These are phyloP conservation scores for Ophiostoma ulmi DNA, from an alignment of 2,329 filamentous ascomycete species.

Conservation along the genomic window DNA sequence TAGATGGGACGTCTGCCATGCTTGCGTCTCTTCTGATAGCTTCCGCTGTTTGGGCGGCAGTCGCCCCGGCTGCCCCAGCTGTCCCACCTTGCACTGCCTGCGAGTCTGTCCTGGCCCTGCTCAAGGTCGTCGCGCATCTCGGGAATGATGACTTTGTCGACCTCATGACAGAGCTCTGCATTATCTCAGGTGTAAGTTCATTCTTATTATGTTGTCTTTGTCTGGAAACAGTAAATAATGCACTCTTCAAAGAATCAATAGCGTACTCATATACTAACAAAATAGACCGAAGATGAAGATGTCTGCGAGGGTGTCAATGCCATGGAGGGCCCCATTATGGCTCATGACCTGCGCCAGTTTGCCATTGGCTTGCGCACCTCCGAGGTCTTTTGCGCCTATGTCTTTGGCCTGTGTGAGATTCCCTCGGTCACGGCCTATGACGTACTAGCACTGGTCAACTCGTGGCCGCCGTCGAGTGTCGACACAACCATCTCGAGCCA, in stretches of 20 bases:
- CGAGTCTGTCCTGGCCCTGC: background rate
- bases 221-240: background rate
- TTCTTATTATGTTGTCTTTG: background rate
- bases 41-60: background rate
- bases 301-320: background rate
- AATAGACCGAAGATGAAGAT: background rate
- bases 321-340: background rate
- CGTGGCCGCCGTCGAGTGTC: background rate
- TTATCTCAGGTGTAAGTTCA: background rate
- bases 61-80: background rate
- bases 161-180: background rate
- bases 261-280: background rate
- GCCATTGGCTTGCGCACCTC: conserved; percentile 3
- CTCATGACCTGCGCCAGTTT: conserved; percentile 7
- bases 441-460: background rate
- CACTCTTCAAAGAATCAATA: background rate
- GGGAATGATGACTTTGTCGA: background rate
- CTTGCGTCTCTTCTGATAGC: background rate
- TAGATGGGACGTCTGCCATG: background rate
- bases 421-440: background rate
- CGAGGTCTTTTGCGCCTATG: background rate
- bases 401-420: conserved; percentile 1
- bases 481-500: conserved; percentile 5
- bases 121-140: background rate
- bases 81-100: conserved; percentile 11